These are phyloP conservation scores for Xylaria curta DNA, from an alignment of 495 filamentous ascomycete species.

Conservation along the genomic window DNA sequence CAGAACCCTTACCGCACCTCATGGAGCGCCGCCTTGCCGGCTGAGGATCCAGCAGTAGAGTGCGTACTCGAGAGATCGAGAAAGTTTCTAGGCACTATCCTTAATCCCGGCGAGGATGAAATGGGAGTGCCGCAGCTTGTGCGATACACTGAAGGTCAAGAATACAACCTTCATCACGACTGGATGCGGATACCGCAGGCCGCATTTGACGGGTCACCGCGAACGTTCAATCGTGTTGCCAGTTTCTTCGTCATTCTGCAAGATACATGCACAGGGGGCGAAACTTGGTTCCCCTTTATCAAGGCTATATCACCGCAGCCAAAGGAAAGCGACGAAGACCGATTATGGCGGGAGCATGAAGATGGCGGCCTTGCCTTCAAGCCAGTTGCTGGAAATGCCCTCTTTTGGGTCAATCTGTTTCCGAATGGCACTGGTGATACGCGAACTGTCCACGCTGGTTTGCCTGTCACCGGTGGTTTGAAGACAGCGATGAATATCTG, in stretches of 20 bases:
- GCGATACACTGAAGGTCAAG: constrained; percentile 50
- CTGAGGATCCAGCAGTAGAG: constrained; percentile 46
- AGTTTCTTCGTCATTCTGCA: constrained; percentile 57
- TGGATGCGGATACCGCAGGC: constrained; percentile 49
- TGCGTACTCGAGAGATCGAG: constrained; percentile 50
- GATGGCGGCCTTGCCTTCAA: constrained; percentile 59
- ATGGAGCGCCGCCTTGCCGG: constrained; percentile 50
- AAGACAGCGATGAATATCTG: constrained; percentile 67
- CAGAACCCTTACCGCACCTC: constrained; percentile 50
- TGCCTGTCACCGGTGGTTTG: constrained; percentile 53
- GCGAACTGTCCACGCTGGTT: constrained; percentile 57
- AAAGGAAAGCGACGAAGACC: constrained; percentile 20
- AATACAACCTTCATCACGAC: constrained; percentile 56
- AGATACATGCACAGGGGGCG: constrained; percentile 49
- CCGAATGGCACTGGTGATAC: constrained; percentile 54
- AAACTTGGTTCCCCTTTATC: constrained; percentile 54
- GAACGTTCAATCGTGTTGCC: constrained; percentile 51
- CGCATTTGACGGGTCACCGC: constrained; percentile 35
- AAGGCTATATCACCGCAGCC: constrained; percentile 34
- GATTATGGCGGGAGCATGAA: constrained; percentile 53
- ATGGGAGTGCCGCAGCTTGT: constrained; percentile 58
- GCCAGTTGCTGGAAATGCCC: constrained; percentile 57
- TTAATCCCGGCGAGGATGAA: constrained; percentile 51
- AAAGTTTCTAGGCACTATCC: constrained; percentile 52
- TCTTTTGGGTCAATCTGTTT: constrained; percentile 62